phyloP scores from a whole-genome alignment of 441 rosid species.

The Brassica balearica region DNA sequence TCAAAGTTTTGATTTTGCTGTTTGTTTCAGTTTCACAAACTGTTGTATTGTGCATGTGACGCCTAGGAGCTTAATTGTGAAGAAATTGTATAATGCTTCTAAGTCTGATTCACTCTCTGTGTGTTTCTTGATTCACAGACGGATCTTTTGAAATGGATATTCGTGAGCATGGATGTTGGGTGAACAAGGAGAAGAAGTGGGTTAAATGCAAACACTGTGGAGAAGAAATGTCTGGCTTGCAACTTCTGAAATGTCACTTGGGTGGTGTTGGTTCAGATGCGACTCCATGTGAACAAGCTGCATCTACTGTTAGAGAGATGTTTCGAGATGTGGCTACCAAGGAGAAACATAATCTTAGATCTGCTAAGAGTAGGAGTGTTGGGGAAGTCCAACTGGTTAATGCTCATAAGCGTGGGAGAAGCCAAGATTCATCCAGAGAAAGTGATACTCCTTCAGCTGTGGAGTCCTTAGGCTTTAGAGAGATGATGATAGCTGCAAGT shows the following conservation, averaged over 20 bases:
- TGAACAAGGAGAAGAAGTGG: constrained; percentile 36
- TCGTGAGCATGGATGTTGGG: constrained; percentile 49
- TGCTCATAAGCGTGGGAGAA: constrained; percentile 24
- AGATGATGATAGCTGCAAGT: constrained; percentile 53
- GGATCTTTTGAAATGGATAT: constrained; percentile 39
- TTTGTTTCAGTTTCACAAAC: not conserved
- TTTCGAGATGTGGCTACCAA: constrained; percentile 34
- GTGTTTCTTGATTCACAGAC: constrained; percentile 5
- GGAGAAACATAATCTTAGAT: not conserved
- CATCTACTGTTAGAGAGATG: constrained; percentile 44
- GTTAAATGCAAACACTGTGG: constrained; percentile 62
- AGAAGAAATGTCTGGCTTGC: constrained; percentile 41
- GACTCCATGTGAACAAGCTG: constrained; percentile 50
- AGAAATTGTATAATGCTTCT: not conserved
- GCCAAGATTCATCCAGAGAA: not conserved
- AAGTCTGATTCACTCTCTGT: constrained; percentile 9
- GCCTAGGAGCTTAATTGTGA: too few relatives aligned
- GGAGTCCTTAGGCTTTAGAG: constrained; percentile 50
- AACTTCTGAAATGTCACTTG: constrained; percentile 56
- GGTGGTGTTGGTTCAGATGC: constrained; percentile 56
- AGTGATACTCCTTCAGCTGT: constrained; percentile 31
- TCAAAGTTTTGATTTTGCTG: constrained; percentile 6
- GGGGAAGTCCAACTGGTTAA: too few relatives aligned
- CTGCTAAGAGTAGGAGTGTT: too few relatives aligned
- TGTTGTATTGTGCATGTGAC: too few relatives aligned